Evolutionary conservation across 306 rosid species (phyloP), one percentile per base, ranked within the genome.

Genomic region (Medicago lupulina): DNA sequence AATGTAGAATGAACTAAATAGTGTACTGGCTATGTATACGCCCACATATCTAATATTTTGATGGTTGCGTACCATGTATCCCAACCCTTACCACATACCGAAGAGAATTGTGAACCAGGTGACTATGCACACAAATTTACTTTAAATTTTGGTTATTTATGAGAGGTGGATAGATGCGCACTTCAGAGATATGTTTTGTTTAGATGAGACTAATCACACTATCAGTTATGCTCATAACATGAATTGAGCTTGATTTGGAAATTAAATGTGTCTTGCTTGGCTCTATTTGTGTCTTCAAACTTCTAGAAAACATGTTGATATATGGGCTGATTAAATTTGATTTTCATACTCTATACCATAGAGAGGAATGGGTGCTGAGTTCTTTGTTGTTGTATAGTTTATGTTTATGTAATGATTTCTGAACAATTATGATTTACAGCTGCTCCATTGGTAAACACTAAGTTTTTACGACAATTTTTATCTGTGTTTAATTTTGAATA

Each of bases 401-500:
- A 9, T 53, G 62, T 47, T 21, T 21, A 21, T 21, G 23, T 21
- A 44, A 44, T 12, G 10, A 3, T 44, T 43, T 23, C 23, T 67
- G 36, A 78, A n/a, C 15, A 13, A 60, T 18, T 18, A 12, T 3
- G 3, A 12, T 64, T 72, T 18, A 16, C 3, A 1, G 8, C 54
- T 72, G 73, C 67, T 17, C 47, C 28, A 40, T 23, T 18, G 60
- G 18, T 8, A 13, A 50, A 1, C 38, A 0, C 21, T 18, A 10
- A 67, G 76, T 69, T 77, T 46, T 21, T 70, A 15, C 0, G 7
- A 1, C 6, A 18, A 18, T 58, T 49, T 9, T 71, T 14, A 61
- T 21, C 3, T 34, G 16, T 44, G 40, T 79, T 71, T 83, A 38
- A 34, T 76, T 69, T 54, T 62, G 17, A 54, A 69, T 41, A 31